Evolutionary conservation across 495 filamentous ascomycete species (phyloP).

Genomic region (Lepraria neglecta): DNA sequence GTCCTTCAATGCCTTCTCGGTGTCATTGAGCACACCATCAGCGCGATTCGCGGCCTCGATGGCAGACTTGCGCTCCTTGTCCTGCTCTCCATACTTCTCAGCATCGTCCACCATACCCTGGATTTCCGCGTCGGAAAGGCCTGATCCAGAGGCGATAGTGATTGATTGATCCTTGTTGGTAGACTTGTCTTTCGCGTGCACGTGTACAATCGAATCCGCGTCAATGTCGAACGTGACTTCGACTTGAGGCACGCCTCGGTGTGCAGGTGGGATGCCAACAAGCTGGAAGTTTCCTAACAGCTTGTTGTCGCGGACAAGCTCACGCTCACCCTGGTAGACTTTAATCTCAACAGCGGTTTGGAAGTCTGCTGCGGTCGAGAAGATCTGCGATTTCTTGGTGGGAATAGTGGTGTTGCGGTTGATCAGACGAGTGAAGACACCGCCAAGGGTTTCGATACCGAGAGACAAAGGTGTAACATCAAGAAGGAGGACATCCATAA

Average conservation of each 20-base stretch:
- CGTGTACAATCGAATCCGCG: slow-evolving; percentile 97
- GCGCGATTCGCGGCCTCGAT: slow-evolving; percentile 96
- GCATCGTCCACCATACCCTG: slow-evolving; percentile 95
- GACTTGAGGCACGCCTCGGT: slow-evolving; percentile 95
- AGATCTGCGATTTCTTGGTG: slow-evolving; percentile 98
- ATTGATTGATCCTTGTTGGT: slow-evolving; percentile 99
- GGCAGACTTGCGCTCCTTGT: slow-evolving; percentile 93
- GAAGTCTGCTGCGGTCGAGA: slow-evolving; percentile 98
- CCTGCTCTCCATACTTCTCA: slow-evolving; percentile 88
- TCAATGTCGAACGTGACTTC: slow-evolving; percentile 99
- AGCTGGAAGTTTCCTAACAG: slow-evolving; percentile 99
- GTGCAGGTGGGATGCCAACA: slow-evolving; percentile 92
- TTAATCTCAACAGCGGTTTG: slow-evolving; percentile 99
- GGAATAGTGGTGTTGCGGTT: slow-evolving; percentile 99
- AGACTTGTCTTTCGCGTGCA: slow-evolving; percentile 98
- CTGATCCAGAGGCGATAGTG: slow-evolving; percentile 96
- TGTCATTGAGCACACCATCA: slow-evolving; percentile 93
- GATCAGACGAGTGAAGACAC: slow-evolving; percentile 98
- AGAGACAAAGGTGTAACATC: slow-evolving; percentile 97
- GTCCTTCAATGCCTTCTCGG: slow-evolving; percentile 97
- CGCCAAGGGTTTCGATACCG: slow-evolving; percentile 98
- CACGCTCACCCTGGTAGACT: slow-evolving; percentile 99
- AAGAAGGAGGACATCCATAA: slow-evolving; percentile 91
- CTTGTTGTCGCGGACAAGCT: slow-evolving; percentile 99
- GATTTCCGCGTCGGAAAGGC: slow-evolving; percentile 92